Evolutionary conservation across 495 filamentous ascomycete species (phyloP), one percentile per base, ranked within the genome.

Genomic region (Geopyxis carbonaria): DNA sequence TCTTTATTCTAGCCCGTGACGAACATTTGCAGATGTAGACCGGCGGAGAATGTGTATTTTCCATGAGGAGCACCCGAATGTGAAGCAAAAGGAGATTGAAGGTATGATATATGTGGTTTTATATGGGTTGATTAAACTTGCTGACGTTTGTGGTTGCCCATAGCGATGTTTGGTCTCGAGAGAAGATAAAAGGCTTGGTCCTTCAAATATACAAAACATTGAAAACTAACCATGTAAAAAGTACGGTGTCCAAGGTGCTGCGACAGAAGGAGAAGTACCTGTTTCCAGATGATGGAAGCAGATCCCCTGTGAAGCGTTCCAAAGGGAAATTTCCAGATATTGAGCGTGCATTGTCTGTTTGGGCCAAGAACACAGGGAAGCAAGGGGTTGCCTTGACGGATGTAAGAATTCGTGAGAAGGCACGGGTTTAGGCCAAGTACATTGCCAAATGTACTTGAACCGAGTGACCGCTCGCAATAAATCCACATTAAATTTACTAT

Each of bases 21-120:
- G 80, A 59, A 95, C 91, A 0, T 66, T 99, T 47, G 94, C 89
- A 16, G 87, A 95, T 59, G 75, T 79, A 22, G 86, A 94, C 54
- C 73, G 89, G 36, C 73, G 85, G 40, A 72, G 73, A 36, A 99
- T 99, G 86, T 95, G 89, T 57, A 68, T 83, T 50, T 99, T 92
- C 60, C 80, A 87, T 53, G 83, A 92, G 56, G 85, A 93, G 50
- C 75, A 95, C 53, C 89, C 87, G 31, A 78, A 71, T 38, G 80
- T 80, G n/a, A 93, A 95, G 62, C 89, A 99, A 60, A 93, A 86
- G 16, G 89, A 95, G 55, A 99, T 99, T 64, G 89, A 91, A 64
- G 75, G 80, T 85, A 66, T 60, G 72, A 42, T 31, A 28, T 33
- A 44, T 40, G 38, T 40, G 31, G n/a, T n/a, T n/a, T 38, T 37